phyloP scores from a whole-genome alignment of 352 stramenopile species.

The Globisporangium megalacanthum region DNA sequence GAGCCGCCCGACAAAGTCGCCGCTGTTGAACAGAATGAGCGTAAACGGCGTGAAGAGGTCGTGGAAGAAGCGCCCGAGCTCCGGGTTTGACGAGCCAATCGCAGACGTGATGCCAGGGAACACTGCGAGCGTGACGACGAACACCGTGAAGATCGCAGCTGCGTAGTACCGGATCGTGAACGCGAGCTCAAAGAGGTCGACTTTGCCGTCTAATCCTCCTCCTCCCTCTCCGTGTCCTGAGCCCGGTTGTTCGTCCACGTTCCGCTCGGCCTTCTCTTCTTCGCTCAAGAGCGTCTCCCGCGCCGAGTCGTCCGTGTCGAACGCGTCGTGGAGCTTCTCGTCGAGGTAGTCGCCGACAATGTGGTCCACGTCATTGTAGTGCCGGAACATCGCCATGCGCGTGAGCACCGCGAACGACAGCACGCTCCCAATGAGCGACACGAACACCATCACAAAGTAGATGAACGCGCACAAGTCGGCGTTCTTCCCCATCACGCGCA shows the following conservation, averaged over 20 bases:
- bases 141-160: conserved; percentile 62
- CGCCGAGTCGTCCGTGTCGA: conserved; percentile 18
- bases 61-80: conserved; percentile 39
- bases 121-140: conserved; percentile 66
- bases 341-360: conserved; percentile 18
- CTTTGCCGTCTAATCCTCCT: conserved; percentile 3
- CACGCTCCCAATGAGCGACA: conserved; percentile 49
- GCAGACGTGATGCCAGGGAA: conserved; percentile 75
- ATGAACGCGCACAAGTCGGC: conserved; percentile 63
- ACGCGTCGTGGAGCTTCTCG: conserved; percentile 5
- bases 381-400: conserved; percentile 55
- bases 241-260: background rate
- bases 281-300: conserved; percentile 32
- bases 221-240: background rate
- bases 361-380: conserved; percentile 58
- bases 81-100: conserved; percentile 50
- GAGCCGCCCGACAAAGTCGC: conserved; percentile 63
- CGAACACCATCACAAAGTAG: conserved; percentile 76
- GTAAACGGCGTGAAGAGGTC: conserved; percentile 72
- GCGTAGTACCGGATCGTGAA: conserved; percentile 63
- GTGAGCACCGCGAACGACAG: conserved; percentile 53
- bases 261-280: conserved; percentile 11
- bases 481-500: conserved; percentile 22
- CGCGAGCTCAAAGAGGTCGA: conserved; percentile 44
- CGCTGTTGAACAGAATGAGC: conserved; percentile 76